Conservation (phyloP, 768 basidiomycete species). For the Lactarius hatsudake region DNA sequence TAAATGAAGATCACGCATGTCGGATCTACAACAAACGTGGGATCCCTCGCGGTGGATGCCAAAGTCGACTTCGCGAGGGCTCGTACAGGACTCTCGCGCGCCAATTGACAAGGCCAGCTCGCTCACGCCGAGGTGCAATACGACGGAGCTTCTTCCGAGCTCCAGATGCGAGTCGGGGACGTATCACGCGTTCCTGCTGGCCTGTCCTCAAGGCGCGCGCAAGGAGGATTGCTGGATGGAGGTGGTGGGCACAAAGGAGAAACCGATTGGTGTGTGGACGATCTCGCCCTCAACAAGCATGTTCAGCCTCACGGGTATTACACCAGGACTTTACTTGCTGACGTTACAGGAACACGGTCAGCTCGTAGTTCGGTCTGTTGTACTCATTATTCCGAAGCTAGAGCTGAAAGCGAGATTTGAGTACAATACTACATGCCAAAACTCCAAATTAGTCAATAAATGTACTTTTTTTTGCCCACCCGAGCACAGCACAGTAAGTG, state of each 20-base stretch:
- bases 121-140: slow-evolving; percentile 10
- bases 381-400: too few relatives aligned
- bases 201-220: not conserved
- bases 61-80: not conserved
- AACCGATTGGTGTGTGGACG: not conserved
- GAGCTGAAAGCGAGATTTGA: not conserved
- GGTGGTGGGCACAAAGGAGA: slow-evolving; percentile 1
- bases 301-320: not conserved
- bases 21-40: not conserved
- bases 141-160: not conserved
- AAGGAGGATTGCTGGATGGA: slow-evolving; percentile 13
- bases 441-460: not conserved
- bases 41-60: not conserved
- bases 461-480: too few relatives aligned
- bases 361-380: too few relatives aligned
- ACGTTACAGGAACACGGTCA: too few relatives aligned
- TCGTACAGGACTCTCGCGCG: not conserved
- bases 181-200: slow-evolving; percentile 6
- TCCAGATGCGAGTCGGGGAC: slow-evolving; percentile 5
- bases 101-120: not conserved
- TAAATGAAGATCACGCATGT: slow-evolving; percentile 3
- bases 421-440: not conserved
- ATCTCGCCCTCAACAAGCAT: not conserved
- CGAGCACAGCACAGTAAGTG: too few relatives aligned
- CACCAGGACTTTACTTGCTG: too few relatives aligned